A percentile compares a stretch with the other conserved stretches of the same genome.
These are phyloP conservation scores for Penicillium coprophilum DNA, from an alignment of 495 filamentous ascomycete species.

Conservation along the genomic window DNA sequence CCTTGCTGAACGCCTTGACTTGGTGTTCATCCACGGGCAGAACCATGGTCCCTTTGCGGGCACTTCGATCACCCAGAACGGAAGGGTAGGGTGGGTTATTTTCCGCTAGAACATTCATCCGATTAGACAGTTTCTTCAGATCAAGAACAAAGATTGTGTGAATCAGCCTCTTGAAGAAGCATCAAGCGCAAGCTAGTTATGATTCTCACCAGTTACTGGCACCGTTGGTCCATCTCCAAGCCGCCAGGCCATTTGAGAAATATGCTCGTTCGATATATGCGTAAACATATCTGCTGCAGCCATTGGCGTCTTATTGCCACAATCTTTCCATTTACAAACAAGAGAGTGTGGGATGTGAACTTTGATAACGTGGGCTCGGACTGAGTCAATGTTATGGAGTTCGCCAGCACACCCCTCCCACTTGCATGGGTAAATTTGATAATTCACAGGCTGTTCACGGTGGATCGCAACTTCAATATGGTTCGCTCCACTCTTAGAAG, in stretches of 20 bases:
- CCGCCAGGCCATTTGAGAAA: slow-evolving; percentile 60
- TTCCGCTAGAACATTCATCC: slow-evolving; percentile 12
- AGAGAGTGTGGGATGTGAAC: slow-evolving; percentile 45
- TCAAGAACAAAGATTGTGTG: background rate
- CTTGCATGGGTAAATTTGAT: slow-evolving; percentile 56
- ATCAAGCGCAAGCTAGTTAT: slow-evolving; percentile 22
- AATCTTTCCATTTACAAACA: slow-evolving; percentile 39
- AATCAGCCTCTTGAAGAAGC: slow-evolving; percentile 15
- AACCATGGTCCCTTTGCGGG: slow-evolving; percentile 25
- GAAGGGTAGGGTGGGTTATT: background rate
- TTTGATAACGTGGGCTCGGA: slow-evolving; percentile 65
- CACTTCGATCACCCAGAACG: background rate
- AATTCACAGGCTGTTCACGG: slow-evolving; percentile 19
- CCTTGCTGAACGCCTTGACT: slow-evolving; percentile 39
- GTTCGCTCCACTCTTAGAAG: slow-evolving; percentile 16
- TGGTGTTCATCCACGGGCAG: slow-evolving; percentile 36
- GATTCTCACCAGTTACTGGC: slow-evolving; percentile 48
- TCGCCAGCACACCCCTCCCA: slow-evolving; percentile 68
- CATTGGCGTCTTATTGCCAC: slow-evolving; percentile 20
- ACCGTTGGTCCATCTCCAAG: slow-evolving; percentile 63
- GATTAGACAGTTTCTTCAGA: slow-evolving; percentile 20
- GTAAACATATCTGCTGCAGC: slow-evolving; percentile 49
- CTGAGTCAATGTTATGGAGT: slow-evolving; percentile 70
- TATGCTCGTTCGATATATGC: slow-evolving; percentile 63
- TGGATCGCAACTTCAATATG: slow-evolving; percentile 16